Percentiles rank a stretch among this genome's conserved stretches.
Conservation (phyloP, 2,329 filamentous ascomycete genomes). For the Colletotrichum tofieldiae region DNA sequence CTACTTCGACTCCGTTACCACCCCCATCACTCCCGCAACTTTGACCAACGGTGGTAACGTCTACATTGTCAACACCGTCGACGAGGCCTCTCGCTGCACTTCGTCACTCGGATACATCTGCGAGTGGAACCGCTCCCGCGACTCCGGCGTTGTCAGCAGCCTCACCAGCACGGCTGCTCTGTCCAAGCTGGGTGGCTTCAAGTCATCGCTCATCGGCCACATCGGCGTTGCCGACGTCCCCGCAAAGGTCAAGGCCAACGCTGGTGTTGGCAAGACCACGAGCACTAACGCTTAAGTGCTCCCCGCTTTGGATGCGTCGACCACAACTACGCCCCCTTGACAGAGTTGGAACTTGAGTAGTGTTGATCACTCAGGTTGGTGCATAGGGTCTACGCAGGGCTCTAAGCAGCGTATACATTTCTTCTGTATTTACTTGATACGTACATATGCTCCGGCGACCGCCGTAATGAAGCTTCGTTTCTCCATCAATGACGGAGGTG, state of each 20-base stretch:
- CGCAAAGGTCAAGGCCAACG: conserved; percentile 45
- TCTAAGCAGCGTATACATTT: neutral
- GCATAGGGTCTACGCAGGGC: neutral
- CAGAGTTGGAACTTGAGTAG: neutral
- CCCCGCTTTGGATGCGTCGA: neutral
- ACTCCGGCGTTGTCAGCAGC: conserved; percentile 40
- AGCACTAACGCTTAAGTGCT: conserved; percentile 26
- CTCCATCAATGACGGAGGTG: neutral
- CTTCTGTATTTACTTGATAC: conserved; percentile 24
- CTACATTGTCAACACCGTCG: conserved; percentile 48
- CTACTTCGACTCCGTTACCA: conserved; percentile 58
- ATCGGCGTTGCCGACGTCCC: conserved; percentile 45
- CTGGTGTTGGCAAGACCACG: conserved; percentile 46
- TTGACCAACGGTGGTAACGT: conserved; percentile 46
- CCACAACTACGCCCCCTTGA: too few species aligned
- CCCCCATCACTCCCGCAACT: conserved; percentile 52
- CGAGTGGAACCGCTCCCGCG: conserved; percentile 46
- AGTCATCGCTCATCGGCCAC: conserved; percentile 45
- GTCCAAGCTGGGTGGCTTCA: conserved; percentile 43
- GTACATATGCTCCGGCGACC: conserved; percentile 1
- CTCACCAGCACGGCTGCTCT: conserved; percentile 40
- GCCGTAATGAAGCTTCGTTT: neutral
- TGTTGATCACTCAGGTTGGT: neutral
- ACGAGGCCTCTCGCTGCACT: conserved; percentile 45
- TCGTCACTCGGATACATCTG: conserved; percentile 46